phyloP scores from a whole-genome alignment of 2,329 filamentous ascomycete species.

The Cordyceps javanica region DNA sequence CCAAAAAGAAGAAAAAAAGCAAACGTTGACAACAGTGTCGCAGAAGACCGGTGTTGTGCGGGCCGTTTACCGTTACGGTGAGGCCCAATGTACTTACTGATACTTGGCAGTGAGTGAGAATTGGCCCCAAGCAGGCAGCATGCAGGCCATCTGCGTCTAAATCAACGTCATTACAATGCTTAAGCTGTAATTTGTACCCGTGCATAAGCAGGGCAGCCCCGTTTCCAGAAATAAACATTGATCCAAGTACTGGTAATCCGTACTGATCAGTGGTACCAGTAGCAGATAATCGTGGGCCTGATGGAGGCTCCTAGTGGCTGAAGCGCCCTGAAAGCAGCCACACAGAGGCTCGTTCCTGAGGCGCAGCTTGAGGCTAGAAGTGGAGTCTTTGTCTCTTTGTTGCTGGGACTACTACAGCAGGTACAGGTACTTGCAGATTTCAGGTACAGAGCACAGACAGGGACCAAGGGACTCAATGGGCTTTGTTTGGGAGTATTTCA shows the following conservation, averaged over 20 bases:
- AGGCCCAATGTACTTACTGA: background rate
- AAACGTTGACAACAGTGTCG: background rate
- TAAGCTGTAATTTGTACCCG: too few species aligned
- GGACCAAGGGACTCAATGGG: too few species aligned
- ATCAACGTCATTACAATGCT: background rate
- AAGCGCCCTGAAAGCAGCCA: background rate
- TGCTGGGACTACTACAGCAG: background rate
- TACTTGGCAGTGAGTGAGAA: too few species aligned
- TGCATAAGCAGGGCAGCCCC: too few species aligned
- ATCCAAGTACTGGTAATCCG: too few species aligned
- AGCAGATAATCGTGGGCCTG: background rate
- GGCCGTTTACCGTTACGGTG: background rate
- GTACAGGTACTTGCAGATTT: too few species aligned
- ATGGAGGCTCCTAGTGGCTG: constrained; percentile 5
- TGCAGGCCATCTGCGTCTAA: background rate
- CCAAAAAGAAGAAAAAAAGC: too few species aligned
- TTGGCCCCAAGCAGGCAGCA: too few species aligned
- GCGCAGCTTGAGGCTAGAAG: constrained; percentile 1
- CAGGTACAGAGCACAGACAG: too few species aligned
- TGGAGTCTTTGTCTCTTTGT: background rate
- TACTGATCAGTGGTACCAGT: too few species aligned
- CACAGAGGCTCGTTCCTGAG: constrained; percentile 1
- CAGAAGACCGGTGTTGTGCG: background rate
- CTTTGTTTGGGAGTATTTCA: background rate
- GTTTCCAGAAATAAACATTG: constrained; percentile 13